A percentile compares a stretch with the other conserved stretches of the same genome.
Conservation (phyloP, 352 stramenopile species). For the Globisporangium paroecandrum region DNA sequence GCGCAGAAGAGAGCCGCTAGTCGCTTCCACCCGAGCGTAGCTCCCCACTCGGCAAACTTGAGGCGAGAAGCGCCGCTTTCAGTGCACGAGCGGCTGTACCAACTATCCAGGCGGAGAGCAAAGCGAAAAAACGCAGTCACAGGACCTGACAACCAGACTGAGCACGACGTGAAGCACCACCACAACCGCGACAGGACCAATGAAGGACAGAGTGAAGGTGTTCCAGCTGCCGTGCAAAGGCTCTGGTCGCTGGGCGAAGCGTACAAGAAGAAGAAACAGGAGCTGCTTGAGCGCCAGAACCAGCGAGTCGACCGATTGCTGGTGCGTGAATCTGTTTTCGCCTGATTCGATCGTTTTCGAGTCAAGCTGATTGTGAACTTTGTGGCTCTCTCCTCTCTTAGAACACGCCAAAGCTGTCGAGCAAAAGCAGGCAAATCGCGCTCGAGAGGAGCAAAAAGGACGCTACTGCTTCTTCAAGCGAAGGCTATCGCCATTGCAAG, state of each 20-base stretch:
- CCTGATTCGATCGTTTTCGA: background rate
- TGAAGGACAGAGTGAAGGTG: background rate
- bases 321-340: constrained; percentile 22
- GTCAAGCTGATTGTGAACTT: background rate
- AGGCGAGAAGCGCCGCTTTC: constrained; percentile 21
- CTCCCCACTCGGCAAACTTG: constrained; percentile 53
- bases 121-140: background rate
- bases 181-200: background rate
- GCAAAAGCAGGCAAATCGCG: constrained; percentile 42
- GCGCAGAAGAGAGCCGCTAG: constrained; percentile 16
- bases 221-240: constrained; percentile 26
- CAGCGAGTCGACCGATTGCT: constrained; percentile 28
- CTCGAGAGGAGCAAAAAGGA: constrained; percentile 23
- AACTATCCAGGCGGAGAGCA: constrained; percentile 27
- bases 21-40: constrained; percentile 31
- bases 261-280: constrained; percentile 43
- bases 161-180: background rate
- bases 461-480: background rate
- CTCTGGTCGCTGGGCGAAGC: constrained; percentile 34
- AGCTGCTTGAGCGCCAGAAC: constrained; percentile 30
- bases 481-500: constrained; percentile 1
- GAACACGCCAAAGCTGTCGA: constrained; percentile 45
- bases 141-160: constrained; percentile 10
- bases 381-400: constrained; percentile 11
- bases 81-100: constrained; percentile 53